Percentiles rank a stretch among this genome's conserved stretches.
Evolutionary conservation across 2,329 filamentous ascomycete species (phyloP).

Genomic region (Scleromitrula shiraiana): DNA sequence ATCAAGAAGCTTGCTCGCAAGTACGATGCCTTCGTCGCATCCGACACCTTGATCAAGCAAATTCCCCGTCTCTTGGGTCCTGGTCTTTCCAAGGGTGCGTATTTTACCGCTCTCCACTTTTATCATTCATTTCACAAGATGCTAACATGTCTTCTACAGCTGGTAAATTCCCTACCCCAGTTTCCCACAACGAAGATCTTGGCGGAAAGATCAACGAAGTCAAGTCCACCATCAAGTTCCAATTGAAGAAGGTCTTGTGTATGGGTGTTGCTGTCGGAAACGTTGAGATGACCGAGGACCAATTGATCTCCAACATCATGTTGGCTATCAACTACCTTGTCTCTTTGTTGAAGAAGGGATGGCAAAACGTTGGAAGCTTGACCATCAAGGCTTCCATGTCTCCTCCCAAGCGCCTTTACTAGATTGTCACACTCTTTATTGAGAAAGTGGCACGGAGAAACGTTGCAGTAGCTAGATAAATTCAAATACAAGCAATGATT

Average conservation of each 20-base stretch:
- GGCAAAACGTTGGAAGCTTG: conserved; percentile 99
- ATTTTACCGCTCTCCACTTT: neutral
- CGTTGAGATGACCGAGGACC: conserved; percentile 93
- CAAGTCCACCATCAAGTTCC: conserved; percentile 99
- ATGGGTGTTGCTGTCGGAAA: conserved; percentile 99
- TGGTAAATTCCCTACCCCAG: conserved; percentile 98
- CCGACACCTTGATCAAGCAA: conserved; percentile 97
- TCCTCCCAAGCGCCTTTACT: conserved; percentile 96
- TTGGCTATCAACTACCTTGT: conserved; percentile 99
- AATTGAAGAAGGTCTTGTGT: conserved; percentile 99
- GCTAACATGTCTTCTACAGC: conserved; percentile 46
- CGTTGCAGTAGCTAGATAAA: conserved; percentile 24
- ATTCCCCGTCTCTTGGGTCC: conserved; percentile 99
- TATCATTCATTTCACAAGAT: neutral
- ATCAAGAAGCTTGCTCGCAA: conserved; percentile 99
- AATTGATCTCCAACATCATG: conserved; percentile 98
- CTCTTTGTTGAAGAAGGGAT: conserved; percentile 99
- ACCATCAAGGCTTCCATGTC: conserved; percentile 99
- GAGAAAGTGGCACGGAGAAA: conserved; percentile 20
- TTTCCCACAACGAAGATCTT: conserved; percentile 95
- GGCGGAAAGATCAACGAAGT: conserved; percentile 95
- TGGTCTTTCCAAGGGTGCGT: conserved; percentile 89
- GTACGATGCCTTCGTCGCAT: conserved; percentile 99
- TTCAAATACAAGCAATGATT: conserved; percentile 17
- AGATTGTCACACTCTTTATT: conserved; percentile 36